phyloP scores from a whole-genome alignment of 2,329 filamentous ascomycete species.

The Tolypocladium cylindrosporum region DNA sequence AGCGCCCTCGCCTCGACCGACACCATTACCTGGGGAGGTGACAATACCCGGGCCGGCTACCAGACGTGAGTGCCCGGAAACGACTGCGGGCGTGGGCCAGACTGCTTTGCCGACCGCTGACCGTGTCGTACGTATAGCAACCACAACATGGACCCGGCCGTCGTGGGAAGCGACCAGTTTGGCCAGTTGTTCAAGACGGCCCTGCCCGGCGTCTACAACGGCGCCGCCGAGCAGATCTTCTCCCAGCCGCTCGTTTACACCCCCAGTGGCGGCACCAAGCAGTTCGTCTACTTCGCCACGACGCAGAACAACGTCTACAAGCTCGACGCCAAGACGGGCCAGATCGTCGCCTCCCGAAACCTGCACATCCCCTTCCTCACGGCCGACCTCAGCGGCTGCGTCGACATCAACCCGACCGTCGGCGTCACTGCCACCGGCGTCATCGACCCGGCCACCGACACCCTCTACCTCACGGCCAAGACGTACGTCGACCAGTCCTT shows the following conservation, averaged over 20 bases:
- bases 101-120: not conserved
- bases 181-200: conserved; percentile 41
- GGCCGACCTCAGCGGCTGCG: conserved; percentile 36
- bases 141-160: conserved; percentile 52
- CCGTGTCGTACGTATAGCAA: conserved; percentile 22
- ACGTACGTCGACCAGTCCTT: conserved; percentile 26
- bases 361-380: conserved; percentile 39
- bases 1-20: conserved; percentile 34
- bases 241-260: conserved; percentile 42
- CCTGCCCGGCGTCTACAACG: conserved; percentile 42
- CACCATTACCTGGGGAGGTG: conserved; percentile 50
- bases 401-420: conserved; percentile 36
- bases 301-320: conserved; percentile 50
- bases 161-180: conserved; percentile 45
- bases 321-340: conserved; percentile 42
- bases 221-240: conserved; percentile 39
- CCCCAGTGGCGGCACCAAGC: conserved; percentile 29
- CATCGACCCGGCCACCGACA: conserved; percentile 34
- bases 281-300: conserved; percentile 46
- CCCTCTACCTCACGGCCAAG: conserved; percentile 32
- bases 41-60: conserved; percentile 43
- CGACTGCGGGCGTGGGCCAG: not conserved
- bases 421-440: conserved; percentile 36
- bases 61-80: conserved; percentile 30
- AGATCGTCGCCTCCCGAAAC: conserved; percentile 35